phyloP scores from a whole-genome alignment of 164 flowering plant species.

The Cinnamomum micranthum region DNA sequence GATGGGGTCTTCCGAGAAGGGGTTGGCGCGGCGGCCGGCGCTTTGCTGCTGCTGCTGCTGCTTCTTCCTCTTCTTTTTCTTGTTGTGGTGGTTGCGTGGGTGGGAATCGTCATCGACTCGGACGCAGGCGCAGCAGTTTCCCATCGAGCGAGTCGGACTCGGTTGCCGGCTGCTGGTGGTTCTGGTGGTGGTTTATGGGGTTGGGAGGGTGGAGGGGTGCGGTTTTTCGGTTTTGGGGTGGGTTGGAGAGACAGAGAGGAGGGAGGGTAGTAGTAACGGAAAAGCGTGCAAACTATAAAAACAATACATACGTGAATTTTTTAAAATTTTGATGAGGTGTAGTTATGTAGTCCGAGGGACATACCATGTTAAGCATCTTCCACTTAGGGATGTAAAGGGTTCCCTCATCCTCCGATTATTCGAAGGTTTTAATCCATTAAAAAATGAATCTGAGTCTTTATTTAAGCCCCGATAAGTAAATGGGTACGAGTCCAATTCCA shows the following conservation, averaged over 20 bases:
- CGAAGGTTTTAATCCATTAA: no score
- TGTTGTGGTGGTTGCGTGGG: not conserved
- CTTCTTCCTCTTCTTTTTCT: not conserved
- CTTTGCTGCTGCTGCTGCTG: not conserved
- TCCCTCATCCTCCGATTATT: no score
- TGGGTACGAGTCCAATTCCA: no score
- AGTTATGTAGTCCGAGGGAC: not conserved
- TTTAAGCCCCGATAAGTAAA: no score
- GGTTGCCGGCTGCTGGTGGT: not conserved
- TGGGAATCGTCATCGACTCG: constrained; percentile 9
- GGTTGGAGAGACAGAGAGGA: not conserved
- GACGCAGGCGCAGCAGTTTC: constrained; percentile 59
- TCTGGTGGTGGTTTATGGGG: not conserved
- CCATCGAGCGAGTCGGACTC: constrained; percentile 11
- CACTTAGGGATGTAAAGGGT: not conserved
- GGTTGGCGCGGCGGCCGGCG: constrained; percentile 39
- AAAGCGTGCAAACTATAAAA: not conserved
- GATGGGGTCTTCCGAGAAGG: constrained; percentile 39
- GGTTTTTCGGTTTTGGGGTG: not conserved
- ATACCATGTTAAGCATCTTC: not conserved
- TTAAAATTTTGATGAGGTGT: not conserved
- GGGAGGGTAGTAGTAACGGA: not conserved
- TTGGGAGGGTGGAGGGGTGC: not conserved
- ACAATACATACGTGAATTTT: no score
- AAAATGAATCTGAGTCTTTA: no score